Conservation (phyloP, 345 rosid species). For the Citrus mangshanensis region DNA sequence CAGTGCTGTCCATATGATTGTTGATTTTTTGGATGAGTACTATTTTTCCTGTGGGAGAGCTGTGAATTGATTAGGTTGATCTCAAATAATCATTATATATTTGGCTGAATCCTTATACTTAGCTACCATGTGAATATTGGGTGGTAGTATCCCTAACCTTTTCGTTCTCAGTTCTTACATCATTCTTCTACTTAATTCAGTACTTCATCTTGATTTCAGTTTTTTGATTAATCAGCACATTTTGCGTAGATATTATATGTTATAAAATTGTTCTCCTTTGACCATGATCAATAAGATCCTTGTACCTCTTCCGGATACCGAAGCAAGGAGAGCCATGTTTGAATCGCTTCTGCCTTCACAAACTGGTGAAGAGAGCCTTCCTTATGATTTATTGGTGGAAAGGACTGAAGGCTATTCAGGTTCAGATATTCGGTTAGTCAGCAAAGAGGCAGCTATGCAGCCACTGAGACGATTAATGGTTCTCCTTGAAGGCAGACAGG, state of each 20-base stretch:
- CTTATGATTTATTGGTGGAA: slow-evolving; percentile 72
- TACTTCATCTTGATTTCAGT: not conserved
- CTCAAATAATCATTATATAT: not conserved
- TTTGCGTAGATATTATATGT: not conserved
- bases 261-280: slow-evolving; percentile 23
- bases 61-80: not conserved
- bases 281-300: slow-evolving; percentile 64
- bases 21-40: not conserved
- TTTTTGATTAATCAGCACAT: not conserved
- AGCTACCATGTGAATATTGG: not conserved
- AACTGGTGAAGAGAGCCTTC: slow-evolving; percentile 55
- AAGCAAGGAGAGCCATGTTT: slow-evolving; percentile 93
- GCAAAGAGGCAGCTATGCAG: slow-evolving; percentile 97
- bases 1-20: not conserved
- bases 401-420: slow-evolving; percentile 85
- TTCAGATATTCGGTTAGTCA: slow-evolving; percentile 84
- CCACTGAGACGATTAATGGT: slow-evolving; percentile 78
- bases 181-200: not conserved
- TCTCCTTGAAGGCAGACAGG: slow-evolving; percentile 57
- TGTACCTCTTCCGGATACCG: slow-evolving; percentile 93
- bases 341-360: slow-evolving; percentile 67
- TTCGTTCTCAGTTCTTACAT: not conserved
- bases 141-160: not conserved
- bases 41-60: not conserved
- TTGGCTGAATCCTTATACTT: not conserved